These are phyloP conservation scores for Athelia psychrophila DNA, from an alignment of 1,284 basidiomycete species.

Conservation along the genomic window DNA sequence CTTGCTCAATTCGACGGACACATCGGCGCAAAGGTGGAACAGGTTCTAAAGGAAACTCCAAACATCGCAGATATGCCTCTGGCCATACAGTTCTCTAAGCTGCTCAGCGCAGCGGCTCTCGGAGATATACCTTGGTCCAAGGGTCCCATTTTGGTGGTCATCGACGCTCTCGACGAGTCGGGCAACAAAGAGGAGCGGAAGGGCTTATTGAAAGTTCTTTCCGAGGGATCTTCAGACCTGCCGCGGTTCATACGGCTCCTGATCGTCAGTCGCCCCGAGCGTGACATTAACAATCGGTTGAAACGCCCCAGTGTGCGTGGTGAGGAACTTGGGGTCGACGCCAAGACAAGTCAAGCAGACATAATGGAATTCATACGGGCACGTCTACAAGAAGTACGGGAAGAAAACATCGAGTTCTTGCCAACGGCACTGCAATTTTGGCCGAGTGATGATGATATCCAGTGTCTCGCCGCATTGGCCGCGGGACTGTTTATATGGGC, in stretches of 20 bases:
- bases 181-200: neutral
- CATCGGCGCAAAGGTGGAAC: neutral
- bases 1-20: neutral
- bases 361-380: neutral
- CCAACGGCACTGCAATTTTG: neutral
- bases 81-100: neutral
- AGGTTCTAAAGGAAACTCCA: neutral
- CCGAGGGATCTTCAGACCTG: neutral
- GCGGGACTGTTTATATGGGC: slow-evolving; percentile 1
- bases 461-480: neutral
- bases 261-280: neutral
- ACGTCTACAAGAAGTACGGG: neutral
- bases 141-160: neutral
- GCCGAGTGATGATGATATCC: neutral
- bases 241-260: neutral
- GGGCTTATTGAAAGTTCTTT: neutral
- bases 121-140: neutral
- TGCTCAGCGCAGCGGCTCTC: neutral
- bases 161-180: neutral
- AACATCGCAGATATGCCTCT: neutral
- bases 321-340: neutral
- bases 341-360: neutral
- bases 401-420: neutral
- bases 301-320: neutral
- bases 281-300: neutral